Conservation (phyloP, 768 basidiomycete genomes). For the Agaricus sinodeliciosus region DNA sequence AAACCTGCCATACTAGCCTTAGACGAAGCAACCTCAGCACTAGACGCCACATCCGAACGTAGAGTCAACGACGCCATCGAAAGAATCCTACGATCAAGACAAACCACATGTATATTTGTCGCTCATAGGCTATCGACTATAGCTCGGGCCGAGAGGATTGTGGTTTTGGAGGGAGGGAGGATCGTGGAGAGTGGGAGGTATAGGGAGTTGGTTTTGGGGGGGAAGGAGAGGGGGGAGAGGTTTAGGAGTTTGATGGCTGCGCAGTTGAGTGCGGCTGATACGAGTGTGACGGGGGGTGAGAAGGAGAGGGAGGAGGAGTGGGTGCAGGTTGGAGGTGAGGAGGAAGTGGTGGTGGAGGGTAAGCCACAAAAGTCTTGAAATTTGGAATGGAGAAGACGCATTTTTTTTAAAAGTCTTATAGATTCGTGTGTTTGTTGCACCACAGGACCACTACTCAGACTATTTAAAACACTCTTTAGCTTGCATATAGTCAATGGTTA, state of each 20-base stretch:
- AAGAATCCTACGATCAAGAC: conserved; percentile 69
- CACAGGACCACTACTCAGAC: too few relatives aligned
- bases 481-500: too few relatives aligned
- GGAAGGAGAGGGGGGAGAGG: conserved; percentile 56
- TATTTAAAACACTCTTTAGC: too few relatives aligned
- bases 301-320: conserved; percentile 12
- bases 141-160: conserved; percentile 82
- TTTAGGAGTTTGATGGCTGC: conserved; percentile 89
- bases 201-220: conserved; percentile 50
- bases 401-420: too few relatives aligned
- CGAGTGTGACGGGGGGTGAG: conserved; percentile 18
- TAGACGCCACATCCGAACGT: conserved; percentile 86
- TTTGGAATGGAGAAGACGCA: too few relatives aligned
- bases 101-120: conserved; percentile 85
- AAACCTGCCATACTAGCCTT: conserved; percentile 84
- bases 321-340: background rate
- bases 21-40: conserved; percentile 84
- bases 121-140: conserved; percentile 89
- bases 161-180: conserved; percentile 81
- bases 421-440: too few relatives aligned
- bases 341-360: background rate
- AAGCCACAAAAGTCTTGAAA: background rate
- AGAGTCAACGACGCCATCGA: conserved; percentile 89
- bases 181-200: conserved; percentile 84
- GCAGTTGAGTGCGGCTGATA: conserved; percentile 56